These are phyloP conservation scores for Pseudopyricularia cyperi DNA, from an alignment of 2,329 filamentous ascomycete species.

Conservation along the genomic window DNA sequence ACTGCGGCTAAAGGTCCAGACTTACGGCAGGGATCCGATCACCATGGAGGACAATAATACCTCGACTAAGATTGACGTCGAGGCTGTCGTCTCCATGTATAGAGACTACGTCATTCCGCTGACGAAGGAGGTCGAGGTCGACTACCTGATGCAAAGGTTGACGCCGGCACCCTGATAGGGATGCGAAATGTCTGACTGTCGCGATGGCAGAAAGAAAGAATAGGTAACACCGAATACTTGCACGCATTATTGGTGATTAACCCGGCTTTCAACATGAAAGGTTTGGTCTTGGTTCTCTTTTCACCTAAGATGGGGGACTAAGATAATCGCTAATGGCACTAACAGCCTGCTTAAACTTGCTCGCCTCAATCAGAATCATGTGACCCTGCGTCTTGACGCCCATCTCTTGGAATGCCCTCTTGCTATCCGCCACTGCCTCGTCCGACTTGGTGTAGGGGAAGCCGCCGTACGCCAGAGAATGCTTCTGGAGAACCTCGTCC, in stretches of 20 bases:
- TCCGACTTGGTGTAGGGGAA: constrained; percentile 73
- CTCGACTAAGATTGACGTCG: constrained; percentile 73
- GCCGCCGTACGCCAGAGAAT: constrained; percentile 55
- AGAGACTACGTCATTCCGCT: constrained; percentile 86
- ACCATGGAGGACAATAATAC: constrained; percentile 38
- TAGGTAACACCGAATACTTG: background rate
- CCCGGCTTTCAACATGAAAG: background rate
- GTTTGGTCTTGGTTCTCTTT: constrained; percentile 7
- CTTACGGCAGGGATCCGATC: constrained; percentile 84
- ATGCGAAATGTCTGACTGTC: background rate
- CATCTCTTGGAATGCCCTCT: constrained; percentile 86
- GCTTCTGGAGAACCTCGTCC: constrained; percentile 74
- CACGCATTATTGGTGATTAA: background rate
- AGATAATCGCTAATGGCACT: constrained; percentile 67
- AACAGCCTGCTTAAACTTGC: constrained; percentile 62
- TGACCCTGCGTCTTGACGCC: constrained; percentile 76
- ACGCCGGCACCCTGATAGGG: background rate
- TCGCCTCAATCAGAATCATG: constrained; percentile 74
- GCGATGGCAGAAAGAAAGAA: background rate
- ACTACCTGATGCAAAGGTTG: constrained; percentile 92
- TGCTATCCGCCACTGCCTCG: constrained; percentile 76
- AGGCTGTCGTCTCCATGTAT: constrained; percentile 85
- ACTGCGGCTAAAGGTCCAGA: constrained; percentile 76
- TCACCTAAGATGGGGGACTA: constrained; percentile 26
- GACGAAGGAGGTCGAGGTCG: constrained; percentile 97